Evolutionary conservation across 2,329 filamentous ascomycete species (phyloP), one percentile per base, ranked within the genome.

Genomic region (Fonsecaea pedrosoi): DNA sequence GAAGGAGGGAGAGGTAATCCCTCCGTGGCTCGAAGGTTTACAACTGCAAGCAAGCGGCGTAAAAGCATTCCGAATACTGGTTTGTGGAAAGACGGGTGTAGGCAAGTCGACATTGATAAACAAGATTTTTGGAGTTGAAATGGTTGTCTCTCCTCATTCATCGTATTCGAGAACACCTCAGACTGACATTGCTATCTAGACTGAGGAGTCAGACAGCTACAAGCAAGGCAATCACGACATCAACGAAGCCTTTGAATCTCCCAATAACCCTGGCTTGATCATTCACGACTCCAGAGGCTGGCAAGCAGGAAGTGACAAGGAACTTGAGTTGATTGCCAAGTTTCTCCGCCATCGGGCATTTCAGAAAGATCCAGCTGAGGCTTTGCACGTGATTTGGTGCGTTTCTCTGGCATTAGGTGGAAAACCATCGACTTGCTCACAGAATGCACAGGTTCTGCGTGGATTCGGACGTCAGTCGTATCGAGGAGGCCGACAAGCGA

Each of bases 271-370:
- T 12, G 76, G 77, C 60, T 60, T 77, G 5, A 68, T 78, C n/a
- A 70, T 77, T 34, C 76, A 78, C 56, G 76, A 78, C 59, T 77
- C 75, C 38, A 72, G 75, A 59, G 76, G 76, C 3, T 77, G 77
- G 69, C 75, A 77, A 67, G 75, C 74, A 40, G 76, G 75, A 32
- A 74, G 72, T 25, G 75, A 76, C 42, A 69, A 72, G 10, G 75
- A 77, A 62, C 71, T 78, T 21, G 74, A 76, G 55, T 68, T 72
- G 34, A 72, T 72, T 56, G 71, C 69, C 21, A 68, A 73, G 54
- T 78, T 78, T 54, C 63, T 78, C 10, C 73, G 73, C 45, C 73
- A 75, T 45, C 74, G 74, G 54, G 74, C 75, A 3, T 71, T 70
- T 25, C 73, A 71, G 18, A 70, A 73, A 10, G 73, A 76, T 54